Evolutionary conservation across 768 basidiomycete genomes (phyloP).

Genomic region (Chalciporus piperatus): DNA sequence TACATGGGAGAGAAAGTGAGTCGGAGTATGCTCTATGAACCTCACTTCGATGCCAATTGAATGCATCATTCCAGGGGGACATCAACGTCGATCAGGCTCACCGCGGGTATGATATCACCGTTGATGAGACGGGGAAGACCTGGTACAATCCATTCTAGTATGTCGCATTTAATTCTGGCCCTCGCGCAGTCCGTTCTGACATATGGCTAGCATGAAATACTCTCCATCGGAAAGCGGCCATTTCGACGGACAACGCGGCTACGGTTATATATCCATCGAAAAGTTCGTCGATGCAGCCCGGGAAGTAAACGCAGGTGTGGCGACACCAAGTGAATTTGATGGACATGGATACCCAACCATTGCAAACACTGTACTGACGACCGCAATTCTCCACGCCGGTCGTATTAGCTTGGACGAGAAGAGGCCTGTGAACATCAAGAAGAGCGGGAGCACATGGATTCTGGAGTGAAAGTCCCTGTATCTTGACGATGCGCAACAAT

Average conservation of each 20-base stretch:
- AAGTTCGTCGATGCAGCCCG: constrained; percentile 87
- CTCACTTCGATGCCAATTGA: not conserved
- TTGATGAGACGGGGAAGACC: constrained; percentile 79
- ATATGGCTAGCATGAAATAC: constrained; percentile 78
- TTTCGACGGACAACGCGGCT: constrained; percentile 93
- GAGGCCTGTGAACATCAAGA: constrained; percentile 75
- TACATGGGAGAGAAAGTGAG: constrained; percentile 89
- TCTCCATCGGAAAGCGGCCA: constrained; percentile 87
- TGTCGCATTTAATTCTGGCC: constrained; percentile 29
- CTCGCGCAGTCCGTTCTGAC: not conserved
- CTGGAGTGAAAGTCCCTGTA: constrained; percentile 47
- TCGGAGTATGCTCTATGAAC: not conserved
- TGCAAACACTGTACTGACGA: constrained; percentile 81
- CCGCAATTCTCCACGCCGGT: constrained; percentile 88
- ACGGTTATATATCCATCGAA: constrained; percentile 89
- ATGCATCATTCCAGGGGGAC: constrained; percentile 60
- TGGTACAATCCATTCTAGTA: constrained; percentile 93
- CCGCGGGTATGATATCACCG: constrained; percentile 87
- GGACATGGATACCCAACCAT: constrained; percentile 82
- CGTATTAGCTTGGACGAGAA: constrained; percentile 89
- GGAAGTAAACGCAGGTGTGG: constrained; percentile 68
- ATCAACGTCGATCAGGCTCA: constrained; percentile 92
- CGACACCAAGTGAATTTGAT: constrained; percentile 74
- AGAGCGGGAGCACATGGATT: constrained; percentile 60
- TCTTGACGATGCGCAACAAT: constrained; percentile 9